Evolutionary conservation across 169 alveolate species (phyloP).

Genomic region (Plasmodium vivax): DNA sequence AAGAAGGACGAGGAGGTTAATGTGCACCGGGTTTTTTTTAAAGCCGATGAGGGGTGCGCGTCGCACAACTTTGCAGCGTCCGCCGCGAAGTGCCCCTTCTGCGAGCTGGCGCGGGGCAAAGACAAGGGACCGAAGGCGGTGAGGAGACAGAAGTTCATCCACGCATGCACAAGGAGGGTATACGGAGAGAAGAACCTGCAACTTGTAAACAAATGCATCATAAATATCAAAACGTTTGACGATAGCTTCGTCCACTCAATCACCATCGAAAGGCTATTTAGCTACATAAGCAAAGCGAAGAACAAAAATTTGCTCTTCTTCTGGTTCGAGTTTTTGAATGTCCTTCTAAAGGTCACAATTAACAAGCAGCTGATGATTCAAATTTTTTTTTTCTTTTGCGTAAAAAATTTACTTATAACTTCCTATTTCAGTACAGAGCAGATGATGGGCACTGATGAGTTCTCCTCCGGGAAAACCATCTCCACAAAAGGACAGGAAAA

Average conservation of each 20-base stretch:
- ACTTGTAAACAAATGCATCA: conserved; percentile 56
- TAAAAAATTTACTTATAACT: conserved; percentile 24
- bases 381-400: conserved; percentile 57
- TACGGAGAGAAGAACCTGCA: conserved; percentile 20
- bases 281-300: conserved; percentile 5
- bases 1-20: conserved; percentile 34
- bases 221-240: conserved; percentile 70
- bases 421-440: conserved; percentile 55
- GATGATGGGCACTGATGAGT: conserved; percentile 16
- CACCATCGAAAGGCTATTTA: conserved; percentile 67
- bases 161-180: conserved; percentile 33
- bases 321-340: conserved; percentile 72
- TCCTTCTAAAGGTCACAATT: conserved; percentile 58
- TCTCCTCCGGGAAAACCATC: not conserved
- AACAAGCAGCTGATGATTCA: conserved; percentile 60
- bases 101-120: conserved; percentile 19
- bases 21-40: conserved; percentile 35
- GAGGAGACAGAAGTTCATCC: conserved; percentile 45
- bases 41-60: conserved; percentile 2
- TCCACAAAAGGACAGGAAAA: conserved; percentile 10
- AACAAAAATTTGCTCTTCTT: conserved; percentile 45
- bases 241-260: conserved; percentile 55
- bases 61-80: not conserved
- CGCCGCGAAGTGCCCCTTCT: conserved; percentile 4
- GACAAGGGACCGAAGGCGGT: not conserved